phyloP scores from a whole-genome alignment of 2,329 filamentous ascomycete genomes.

The Aspergillus sp. region DNA sequence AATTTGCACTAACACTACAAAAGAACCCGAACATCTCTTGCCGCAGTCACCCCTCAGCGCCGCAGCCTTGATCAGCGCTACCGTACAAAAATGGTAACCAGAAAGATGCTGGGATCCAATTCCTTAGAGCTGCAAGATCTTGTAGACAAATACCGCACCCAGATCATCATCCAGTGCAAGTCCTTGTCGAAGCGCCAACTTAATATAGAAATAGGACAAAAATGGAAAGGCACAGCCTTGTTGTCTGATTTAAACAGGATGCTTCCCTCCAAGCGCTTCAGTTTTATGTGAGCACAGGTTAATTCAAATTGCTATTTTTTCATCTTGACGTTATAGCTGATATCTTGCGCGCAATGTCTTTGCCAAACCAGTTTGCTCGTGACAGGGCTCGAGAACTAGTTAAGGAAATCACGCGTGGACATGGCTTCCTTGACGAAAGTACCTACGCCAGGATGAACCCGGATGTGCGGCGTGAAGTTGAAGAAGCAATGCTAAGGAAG shows the following conservation, averaged over 20 bases:
- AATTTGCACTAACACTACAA: background rate
- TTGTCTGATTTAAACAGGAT: background rate
- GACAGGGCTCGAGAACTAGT: slow-evolving; percentile 6
- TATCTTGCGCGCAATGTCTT: background rate
- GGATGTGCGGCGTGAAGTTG: slow-evolving; percentile 3
- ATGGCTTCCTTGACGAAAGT: slow-evolving; percentile 6
- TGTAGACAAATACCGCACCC: background rate
- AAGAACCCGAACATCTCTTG: background rate
- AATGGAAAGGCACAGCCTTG: background rate
- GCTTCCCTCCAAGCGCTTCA: background rate
- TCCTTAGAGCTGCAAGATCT: background rate
- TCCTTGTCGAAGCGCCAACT: background rate
- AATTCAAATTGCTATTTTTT: background rate
- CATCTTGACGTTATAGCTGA: background rate
- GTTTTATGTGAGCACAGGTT: background rate
- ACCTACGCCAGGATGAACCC: background rate
- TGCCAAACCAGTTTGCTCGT: background rate
- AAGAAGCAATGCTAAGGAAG: slow-evolving; percentile 7
- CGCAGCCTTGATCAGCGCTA: background rate
- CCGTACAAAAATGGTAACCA: background rate
- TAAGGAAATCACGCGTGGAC: slow-evolving; percentile 1
- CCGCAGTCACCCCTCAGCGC: background rate
- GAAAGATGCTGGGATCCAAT: background rate
- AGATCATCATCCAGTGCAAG: background rate
- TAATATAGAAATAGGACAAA: background rate